Evolutionary conservation across 164 flowering plant species (phyloP).

Genomic region (Vitis riparia): DNA sequence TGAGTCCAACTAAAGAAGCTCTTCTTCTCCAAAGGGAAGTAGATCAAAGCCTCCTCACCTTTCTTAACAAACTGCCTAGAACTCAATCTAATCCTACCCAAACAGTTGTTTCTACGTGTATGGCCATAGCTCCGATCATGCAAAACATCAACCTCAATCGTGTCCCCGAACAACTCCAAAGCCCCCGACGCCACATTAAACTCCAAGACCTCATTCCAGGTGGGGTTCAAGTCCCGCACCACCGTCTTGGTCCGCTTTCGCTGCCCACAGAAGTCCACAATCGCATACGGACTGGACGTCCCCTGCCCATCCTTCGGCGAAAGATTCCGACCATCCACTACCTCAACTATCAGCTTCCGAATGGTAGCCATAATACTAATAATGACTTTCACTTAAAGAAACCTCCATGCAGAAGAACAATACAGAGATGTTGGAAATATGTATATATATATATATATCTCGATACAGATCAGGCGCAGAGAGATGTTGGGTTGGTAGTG

Average conservation of each 20-base stretch:
- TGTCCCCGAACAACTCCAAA: conserved; percentile 48
- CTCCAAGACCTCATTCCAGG: conserved; percentile 75
- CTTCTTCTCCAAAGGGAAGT: conserved; percentile 73
- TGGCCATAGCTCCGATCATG: conserved; percentile 64
- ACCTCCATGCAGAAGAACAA: not conserved
- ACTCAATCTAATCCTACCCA: conserved; percentile 63
- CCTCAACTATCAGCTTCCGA: conserved; percentile 73
- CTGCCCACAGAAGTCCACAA: conserved; percentile 78
- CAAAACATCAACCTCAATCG: conserved; percentile 65
- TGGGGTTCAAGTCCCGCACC: conserved; percentile 58
- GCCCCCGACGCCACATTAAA: conserved; percentile 48
- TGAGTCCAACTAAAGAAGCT: conserved; percentile 57
- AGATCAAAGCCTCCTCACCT: conserved; percentile 83
- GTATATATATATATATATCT: not conserved
- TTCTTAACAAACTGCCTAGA: conserved; percentile 66
- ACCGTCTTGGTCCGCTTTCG: conserved; percentile 56
- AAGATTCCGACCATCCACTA: conserved; percentile 66
- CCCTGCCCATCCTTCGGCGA: conserved; percentile 88
- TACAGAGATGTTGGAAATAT: not conserved
- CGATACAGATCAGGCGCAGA: not conserved
- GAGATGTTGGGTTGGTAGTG: not conserved
- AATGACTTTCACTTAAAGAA: no score
- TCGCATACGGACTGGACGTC: conserved; percentile 77
- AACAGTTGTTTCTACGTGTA: conserved; percentile 58
- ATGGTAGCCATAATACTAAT: conserved; percentile 16